phyloP scores from a whole-genome alignment of 768 basidiomycete species.

The Kwoniella bestiolae region DNA sequence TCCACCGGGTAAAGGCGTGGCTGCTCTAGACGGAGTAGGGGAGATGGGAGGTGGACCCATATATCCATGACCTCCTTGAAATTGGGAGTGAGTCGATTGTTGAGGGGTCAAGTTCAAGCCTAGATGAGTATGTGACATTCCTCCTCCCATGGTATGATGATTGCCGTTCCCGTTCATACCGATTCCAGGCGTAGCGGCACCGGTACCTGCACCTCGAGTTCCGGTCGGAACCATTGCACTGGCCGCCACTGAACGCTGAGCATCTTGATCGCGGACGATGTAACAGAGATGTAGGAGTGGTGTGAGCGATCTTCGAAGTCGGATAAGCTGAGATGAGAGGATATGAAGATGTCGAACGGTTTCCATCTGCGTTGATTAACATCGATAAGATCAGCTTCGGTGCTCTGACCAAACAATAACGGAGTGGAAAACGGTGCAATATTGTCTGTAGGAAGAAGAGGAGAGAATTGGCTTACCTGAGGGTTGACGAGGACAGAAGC shows the following conservation, averaged over 20 bases:
- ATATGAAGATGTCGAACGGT: slow-evolving; percentile 56
- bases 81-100: background rate
- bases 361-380: slow-evolving; percentile 44
- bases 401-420: too few relatives aligned
- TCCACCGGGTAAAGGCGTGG: slow-evolving; percentile 5
- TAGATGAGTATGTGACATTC: slow-evolving; percentile 7
- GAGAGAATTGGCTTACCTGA: slow-evolving; percentile 24
- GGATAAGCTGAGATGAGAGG: slow-evolving; percentile 55
- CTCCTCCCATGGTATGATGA: background rate
- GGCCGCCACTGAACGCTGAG: slow-evolving; percentile 47
- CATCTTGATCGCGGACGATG: slow-evolving; percentile 54
- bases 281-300: slow-evolving; percentile 52
- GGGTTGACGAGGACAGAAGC: slow-evolving; percentile 55
- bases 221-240: slow-evolving; percentile 31
- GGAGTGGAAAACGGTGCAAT: too few relatives aligned
- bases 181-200: background rate
- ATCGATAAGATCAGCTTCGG: too few relatives aligned
- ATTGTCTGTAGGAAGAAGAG: background rate
- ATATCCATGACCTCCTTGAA: too few relatives aligned
- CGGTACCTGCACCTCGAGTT: background rate
- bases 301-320: slow-evolving; percentile 50
- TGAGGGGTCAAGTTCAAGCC: slow-evolving; percentile 3
- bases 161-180: background rate
- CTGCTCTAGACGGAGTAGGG: slow-evolving; percentile 9
- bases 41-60: slow-evolving; percentile 1